Conservation (phyloP, 2,329 filamentous ascomycete genomes). For the Fusarium tricinctum region DNA sequence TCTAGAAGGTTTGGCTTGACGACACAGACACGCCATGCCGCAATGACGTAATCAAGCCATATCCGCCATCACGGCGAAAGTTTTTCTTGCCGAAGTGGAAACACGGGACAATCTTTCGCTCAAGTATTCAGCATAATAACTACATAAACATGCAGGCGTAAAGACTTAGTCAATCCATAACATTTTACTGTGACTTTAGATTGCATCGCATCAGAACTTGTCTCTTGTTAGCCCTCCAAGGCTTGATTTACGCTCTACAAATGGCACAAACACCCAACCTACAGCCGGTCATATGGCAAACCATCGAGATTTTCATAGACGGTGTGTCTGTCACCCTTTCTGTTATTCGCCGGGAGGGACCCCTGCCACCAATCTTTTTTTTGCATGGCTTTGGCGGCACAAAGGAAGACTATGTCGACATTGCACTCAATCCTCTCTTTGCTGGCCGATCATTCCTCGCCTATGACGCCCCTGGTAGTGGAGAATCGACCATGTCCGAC, state of each 20-base stretch:
- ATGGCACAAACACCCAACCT: neutral
- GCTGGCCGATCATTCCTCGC: neutral
- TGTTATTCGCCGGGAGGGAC: neutral
- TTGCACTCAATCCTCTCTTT: neutral
- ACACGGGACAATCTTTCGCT: too few relatives aligned
- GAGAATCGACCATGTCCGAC: neutral
- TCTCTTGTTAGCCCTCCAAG: too few relatives aligned
- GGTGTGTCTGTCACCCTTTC: neutral
- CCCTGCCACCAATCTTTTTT: neutral
- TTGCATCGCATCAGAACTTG: too few relatives aligned
- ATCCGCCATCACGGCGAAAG: neutral
- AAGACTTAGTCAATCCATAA: too few relatives aligned
- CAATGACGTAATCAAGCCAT: too few relatives aligned
- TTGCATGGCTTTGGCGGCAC: slow-evolving; percentile 1
- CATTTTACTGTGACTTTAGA: too few relatives aligned
- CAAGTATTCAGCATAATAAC: neutral
- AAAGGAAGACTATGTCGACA: slow-evolving; percentile 5
- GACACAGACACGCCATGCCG: too few relatives aligned
- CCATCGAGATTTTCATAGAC: neutral
- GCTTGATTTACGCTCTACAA: neutral
- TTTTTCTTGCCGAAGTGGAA: neutral
- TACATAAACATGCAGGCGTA: too few relatives aligned
- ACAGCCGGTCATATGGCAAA: neutral
- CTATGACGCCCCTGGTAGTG: slow-evolving; percentile 1
- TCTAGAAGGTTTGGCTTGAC: too few relatives aligned